Conservation (phyloP, 2,329 filamentous ascomycete species). For the Macrophomina tecta region DNA sequence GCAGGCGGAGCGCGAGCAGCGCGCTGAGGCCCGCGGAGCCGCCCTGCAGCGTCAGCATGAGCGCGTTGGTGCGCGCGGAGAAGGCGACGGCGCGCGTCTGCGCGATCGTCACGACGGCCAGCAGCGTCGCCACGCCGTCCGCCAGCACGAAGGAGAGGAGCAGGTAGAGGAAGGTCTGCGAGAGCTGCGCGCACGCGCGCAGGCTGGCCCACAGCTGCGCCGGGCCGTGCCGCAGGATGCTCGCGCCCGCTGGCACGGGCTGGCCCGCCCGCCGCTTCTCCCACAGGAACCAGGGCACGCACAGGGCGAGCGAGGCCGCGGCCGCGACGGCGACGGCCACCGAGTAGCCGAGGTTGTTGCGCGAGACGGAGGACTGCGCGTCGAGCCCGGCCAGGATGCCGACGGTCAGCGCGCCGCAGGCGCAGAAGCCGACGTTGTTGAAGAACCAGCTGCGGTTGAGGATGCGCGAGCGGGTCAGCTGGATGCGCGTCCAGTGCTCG, state of each 20-base stretch:
- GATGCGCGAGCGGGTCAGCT: constrained; percentile 50
- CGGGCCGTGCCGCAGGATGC: background rate
- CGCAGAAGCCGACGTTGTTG: constrained; percentile 36
- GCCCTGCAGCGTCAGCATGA: background rate
- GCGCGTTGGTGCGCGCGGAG: background rate
- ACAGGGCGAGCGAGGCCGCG: constrained; percentile 67
- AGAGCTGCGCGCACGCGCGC: background rate
- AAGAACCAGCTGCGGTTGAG: constrained; percentile 38
- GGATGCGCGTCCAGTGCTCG: constrained; percentile 69
- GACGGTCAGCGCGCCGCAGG: constrained; percentile 39
- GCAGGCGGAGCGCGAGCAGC: background rate
- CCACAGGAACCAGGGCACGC: constrained; percentile 69
- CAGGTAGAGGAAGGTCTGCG: background rate
- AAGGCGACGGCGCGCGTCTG: background rate
- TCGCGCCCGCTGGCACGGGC: constrained; percentile 52
- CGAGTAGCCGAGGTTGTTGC: constrained; percentile 70
- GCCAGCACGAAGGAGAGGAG: background rate
- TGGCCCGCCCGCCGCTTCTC: constrained; percentile 69
- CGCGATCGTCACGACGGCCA: background rate
- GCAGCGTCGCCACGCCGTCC: background rate
- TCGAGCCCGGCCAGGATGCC: constrained; percentile 59
- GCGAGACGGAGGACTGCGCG: constrained; percentile 63
- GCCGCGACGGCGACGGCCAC: constrained; percentile 69
- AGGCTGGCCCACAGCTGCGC: background rate
- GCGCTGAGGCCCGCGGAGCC: background rate